phyloP scores from a whole-genome alignment of 2,329 filamentous ascomycete species.

The Leptographium wingfieldii region DNA sequence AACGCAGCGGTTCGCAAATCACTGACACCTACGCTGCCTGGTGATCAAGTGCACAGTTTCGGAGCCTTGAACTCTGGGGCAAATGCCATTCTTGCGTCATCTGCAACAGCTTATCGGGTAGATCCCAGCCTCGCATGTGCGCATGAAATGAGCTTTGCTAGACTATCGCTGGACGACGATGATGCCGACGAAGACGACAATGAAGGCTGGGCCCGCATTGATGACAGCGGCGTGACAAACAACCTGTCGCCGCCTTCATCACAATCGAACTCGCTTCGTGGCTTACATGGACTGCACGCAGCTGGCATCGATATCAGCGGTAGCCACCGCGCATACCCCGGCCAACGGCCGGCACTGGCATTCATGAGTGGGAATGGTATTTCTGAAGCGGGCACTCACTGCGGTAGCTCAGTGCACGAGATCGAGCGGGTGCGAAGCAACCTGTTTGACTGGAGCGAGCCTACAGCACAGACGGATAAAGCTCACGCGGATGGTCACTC shows the following conservation, averaged over 20 bases:
- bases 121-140: constrained; percentile 19
- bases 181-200: constrained; percentile 53
- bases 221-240: constrained; percentile 39
- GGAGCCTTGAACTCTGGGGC: neutral
- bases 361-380: constrained; percentile 36
- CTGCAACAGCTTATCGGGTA: neutral
- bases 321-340: constrained; percentile 31
- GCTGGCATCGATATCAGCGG: neutral
- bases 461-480: constrained; percentile 44
- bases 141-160: constrained; percentile 28
- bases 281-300: neutral
- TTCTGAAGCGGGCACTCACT: constrained; percentile 22
- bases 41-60: neutral
- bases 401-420: constrained; percentile 6
- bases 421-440: constrained; percentile 49
- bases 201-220: constrained; percentile 49
- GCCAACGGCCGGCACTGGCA: constrained; percentile 40
- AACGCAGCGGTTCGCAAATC: constrained; percentile 12
- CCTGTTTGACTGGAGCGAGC: constrained; percentile 69
- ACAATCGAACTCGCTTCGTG: constrained; percentile 24
- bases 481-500: constrained; percentile 42
- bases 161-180: constrained; percentile 47
- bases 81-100: neutral
- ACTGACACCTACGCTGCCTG: neutral
- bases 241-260: constrained; percentile 47